Percentiles rank a stretch among this genome's conserved stretches.
Conservation (phyloP, 2,329 filamentous ascomycete genomes). For the Cladophialophora chaetospira region DNA sequence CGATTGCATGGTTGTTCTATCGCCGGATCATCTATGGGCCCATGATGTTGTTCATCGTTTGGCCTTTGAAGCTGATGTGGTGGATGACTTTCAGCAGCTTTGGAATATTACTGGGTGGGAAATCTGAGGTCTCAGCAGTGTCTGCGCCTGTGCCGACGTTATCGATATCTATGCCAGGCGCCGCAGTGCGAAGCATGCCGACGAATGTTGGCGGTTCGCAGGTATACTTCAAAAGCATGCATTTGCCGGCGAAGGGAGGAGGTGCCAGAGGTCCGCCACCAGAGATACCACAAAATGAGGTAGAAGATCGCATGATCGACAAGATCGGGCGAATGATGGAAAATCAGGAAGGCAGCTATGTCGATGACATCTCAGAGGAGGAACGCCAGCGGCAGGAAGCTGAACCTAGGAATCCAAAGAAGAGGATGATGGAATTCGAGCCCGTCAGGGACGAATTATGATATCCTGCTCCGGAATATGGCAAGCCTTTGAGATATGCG, state of each 20-base stretch:
- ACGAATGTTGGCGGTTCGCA: conserved; percentile 17
- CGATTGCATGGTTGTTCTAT: conserved; percentile 83
- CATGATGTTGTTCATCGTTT: conserved; percentile 82
- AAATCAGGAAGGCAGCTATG: conserved; percentile 32
- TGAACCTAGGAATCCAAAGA: conserved; percentile 49
- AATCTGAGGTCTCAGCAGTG: conserved; percentile 3
- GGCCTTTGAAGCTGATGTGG: conserved; percentile 72
- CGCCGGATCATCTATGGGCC: conserved; percentile 85
- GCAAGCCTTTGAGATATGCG: too few relatives aligned
- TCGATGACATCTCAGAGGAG: conserved; percentile 42
- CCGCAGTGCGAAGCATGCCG: conserved; percentile 20
- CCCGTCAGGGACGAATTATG: conserved; percentile 40
- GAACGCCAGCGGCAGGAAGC: conserved; percentile 42
- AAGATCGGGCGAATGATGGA: conserved; percentile 45
- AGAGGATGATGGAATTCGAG: conserved; percentile 50
- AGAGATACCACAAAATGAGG: conserved; percentile 27
- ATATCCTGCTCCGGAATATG: too few relatives aligned
- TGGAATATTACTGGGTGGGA: conserved; percentile 31
- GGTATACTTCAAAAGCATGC: conserved; percentile 20
- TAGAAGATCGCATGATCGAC: conserved; percentile 43
- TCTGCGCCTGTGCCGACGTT: conserved; percentile 16
- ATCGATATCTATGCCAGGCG: conserved; percentile 21
- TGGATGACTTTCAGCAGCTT: conserved; percentile 60
- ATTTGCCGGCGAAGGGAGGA: conserved; percentile 39
- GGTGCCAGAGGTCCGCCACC: conserved; percentile 45